Conservation (phyloP, 129 eudicot genomes). For the Pulicaria dysenterica region DNA sequence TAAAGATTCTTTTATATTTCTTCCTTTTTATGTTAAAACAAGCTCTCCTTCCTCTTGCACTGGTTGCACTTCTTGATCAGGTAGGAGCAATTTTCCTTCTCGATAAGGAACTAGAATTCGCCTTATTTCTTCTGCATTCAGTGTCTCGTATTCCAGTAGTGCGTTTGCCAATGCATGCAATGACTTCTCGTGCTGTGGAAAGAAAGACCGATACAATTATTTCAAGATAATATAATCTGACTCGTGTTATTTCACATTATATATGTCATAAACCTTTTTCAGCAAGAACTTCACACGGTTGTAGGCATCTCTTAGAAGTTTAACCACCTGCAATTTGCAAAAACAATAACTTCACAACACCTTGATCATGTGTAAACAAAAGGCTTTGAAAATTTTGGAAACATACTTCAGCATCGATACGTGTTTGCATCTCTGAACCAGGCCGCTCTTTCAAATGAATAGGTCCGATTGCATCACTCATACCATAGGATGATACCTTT, state of each 20-base stretch:
- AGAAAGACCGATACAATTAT: not conserved
- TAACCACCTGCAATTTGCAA: conserved; percentile 54
- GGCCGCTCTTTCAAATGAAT: conserved; percentile 75
- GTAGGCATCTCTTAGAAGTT: conserved; percentile 71
- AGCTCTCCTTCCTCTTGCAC: conserved; percentile 56
- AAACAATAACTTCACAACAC: not conserved
- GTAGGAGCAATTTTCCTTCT: conserved; percentile 43
- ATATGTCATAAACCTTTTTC: conserved; percentile 15
- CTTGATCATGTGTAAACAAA: not conserved
- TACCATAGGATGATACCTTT: conserved; percentile 81
- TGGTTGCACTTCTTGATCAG: conserved; percentile 33
- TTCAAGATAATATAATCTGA: not conserved
- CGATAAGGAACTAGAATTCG: conserved; percentile 58
- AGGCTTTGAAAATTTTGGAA: conserved; percentile 8
- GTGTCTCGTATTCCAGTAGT: conserved; percentile 75
- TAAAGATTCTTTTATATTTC: conserved; percentile 35
- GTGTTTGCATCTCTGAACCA: conserved; percentile 83
- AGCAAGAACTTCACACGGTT: conserved; percentile 70
- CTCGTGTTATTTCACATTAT: not conserved
- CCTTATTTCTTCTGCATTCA: conserved; percentile 68
- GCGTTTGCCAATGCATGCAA: conserved; percentile 78
- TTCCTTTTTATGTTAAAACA: conserved; percentile 48
- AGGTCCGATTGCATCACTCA: conserved; percentile 85
- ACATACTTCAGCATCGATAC: conserved; percentile 80
- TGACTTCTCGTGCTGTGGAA: conserved; percentile 69